A percentile compares a stretch with the other conserved stretches of the same genome.
Conservation (phyloP, 2,329 filamentous ascomycete species). For the Botrytis hyacinthi region DNA sequence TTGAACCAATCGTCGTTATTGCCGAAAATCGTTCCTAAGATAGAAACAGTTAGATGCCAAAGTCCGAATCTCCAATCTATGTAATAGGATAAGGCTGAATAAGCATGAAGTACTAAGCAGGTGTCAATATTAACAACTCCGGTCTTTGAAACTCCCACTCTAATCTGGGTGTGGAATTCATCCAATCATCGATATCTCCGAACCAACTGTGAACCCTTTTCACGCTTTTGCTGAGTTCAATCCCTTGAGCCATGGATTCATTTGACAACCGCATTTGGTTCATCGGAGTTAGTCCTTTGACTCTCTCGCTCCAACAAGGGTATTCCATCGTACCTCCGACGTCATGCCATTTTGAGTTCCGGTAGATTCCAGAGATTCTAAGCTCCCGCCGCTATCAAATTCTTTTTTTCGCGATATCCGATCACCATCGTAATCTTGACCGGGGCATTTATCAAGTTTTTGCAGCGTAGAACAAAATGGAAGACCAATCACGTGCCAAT, state of each 20-base stretch:
- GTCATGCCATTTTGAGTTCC: constrained; percentile 8
- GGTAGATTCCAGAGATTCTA: neutral
- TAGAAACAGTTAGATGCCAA: neutral
- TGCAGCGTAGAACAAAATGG: neutral
- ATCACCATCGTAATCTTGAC: neutral
- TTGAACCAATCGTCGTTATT: neutral
- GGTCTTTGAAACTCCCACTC: neutral
- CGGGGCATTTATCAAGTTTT: neutral
- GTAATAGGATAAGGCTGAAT: neutral
- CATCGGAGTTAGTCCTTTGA: constrained; percentile 2
- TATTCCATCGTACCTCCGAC: neutral
- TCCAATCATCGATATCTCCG: neutral
- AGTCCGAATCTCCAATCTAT: constrained; percentile 4
- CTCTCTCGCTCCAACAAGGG: neutral
- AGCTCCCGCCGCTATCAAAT: constrained; percentile 1
- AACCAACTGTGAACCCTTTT: neutral
- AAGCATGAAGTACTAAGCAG: neutral
- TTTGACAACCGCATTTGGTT: neutral
- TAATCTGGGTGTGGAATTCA: neutral
- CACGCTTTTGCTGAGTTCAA: neutral
- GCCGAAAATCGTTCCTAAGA: neutral
- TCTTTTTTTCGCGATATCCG: neutral
- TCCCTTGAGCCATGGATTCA: neutral
- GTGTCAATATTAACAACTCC: neutral
- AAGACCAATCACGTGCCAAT: neutral